Percentiles rank a stretch among this genome's conserved stretches.
phyloP scores from a whole-genome alignment of 73 alveolate species.

The Tetrahymena elliotti region DNA sequence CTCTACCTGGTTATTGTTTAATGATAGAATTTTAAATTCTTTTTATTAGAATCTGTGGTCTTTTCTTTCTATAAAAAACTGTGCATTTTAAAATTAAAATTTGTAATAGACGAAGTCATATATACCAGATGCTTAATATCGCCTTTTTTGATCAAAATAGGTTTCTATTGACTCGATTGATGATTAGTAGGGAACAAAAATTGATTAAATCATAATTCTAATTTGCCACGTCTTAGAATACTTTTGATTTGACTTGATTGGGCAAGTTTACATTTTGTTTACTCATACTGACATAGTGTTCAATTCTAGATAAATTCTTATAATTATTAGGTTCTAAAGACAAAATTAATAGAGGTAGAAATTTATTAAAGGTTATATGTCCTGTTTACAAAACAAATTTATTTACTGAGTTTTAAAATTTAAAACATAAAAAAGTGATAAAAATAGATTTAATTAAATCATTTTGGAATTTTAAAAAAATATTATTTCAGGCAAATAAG shows the following conservation, averaged over 20 bases:
- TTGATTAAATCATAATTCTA: background rate
- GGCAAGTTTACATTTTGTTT: background rate
- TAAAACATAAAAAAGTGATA: too few relatives aligned
- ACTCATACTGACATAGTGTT: background rate
- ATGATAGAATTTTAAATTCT: too few relatives aligned
- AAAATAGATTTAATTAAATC: background rate
- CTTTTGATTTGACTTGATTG: background rate
- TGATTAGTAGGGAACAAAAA: too few relatives aligned
- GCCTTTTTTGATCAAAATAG: too few relatives aligned
- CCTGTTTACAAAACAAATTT: background rate
- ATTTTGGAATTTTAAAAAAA: too few relatives aligned
- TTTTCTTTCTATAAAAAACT: background rate
- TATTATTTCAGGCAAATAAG: background rate
- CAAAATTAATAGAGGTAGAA: background rate
- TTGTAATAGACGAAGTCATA: background rate
- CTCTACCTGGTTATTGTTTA: background rate
- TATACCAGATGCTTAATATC: too few relatives aligned
- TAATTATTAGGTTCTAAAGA: background rate
- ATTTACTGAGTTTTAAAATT: background rate
- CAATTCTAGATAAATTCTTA: too few relatives aligned
- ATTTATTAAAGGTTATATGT: background rate
- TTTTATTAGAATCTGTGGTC: background rate
- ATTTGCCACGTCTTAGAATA: background rate
- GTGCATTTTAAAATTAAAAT: background rate
- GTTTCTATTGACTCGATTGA: background rate